Percentiles rank a stretch among this genome's conserved stretches.
phyloP scores from a whole-genome alignment of 1,139 yeast genomes.

The Geotrichum europaeum region DNA sequence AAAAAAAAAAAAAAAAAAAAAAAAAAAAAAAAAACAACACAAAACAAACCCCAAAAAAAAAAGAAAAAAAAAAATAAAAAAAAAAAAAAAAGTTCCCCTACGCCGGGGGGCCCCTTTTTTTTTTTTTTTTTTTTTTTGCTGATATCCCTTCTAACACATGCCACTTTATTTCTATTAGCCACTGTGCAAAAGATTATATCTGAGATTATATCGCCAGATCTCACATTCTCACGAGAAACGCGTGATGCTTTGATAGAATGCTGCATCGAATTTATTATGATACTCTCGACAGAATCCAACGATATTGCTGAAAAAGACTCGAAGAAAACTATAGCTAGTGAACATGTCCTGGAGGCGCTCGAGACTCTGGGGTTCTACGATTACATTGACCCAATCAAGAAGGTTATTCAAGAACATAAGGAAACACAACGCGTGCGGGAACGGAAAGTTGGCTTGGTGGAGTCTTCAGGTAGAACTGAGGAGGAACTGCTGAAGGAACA shows the following conservation, averaged over 20 bases:
- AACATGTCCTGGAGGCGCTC: constrained; percentile 88
- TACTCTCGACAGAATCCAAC: constrained; percentile 85
- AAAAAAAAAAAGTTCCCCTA: too few species aligned
- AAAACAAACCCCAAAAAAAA: too few species aligned
- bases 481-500: constrained; percentile 90
- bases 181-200: constrained; percentile 93
- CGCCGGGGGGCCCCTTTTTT: neutral
- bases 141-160: too few species aligned
- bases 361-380: constrained; percentile 82
- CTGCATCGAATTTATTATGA: constrained; percentile 93
- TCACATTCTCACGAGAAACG: constrained; percentile 87
- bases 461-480: constrained; percentile 84
- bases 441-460: constrained; percentile 86
- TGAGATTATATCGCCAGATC: constrained; percentile 80
- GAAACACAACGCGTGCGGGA: constrained; percentile 76
- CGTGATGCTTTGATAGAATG: constrained; percentile 94
- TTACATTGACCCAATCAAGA: constrained; percentile 76
- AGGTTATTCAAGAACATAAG: constrained; percentile 78
- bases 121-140: neutral
- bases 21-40: too few species aligned
- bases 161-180: constrained; percentile 41
- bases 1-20: too few species aligned
- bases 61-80: too few species aligned
- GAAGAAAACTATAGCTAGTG: constrained; percentile 93
- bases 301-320: constrained; percentile 96